Evolutionary conservation across 257 asterid species (phyloP).

Genomic region (Asclepias syriaca): DNA sequence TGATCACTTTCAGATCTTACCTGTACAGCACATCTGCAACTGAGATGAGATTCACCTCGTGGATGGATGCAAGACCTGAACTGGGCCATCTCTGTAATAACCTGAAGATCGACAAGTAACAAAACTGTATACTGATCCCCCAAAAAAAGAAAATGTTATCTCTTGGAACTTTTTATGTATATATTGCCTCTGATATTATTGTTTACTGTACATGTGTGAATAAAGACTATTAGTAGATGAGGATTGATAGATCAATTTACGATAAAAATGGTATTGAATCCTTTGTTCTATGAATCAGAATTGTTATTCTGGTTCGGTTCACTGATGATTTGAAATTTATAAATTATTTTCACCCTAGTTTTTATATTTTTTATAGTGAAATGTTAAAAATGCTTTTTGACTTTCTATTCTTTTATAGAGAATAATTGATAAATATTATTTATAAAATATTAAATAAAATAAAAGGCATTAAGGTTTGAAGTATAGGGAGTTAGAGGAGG

Average conservation of each 20-base stretch:
- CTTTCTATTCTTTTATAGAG: too few relatives aligned
- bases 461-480: too few relatives aligned
- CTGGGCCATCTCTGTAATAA: constrained; percentile 89
- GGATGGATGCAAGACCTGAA: constrained; percentile 97
- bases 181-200: background rate
- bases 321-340: background rate
- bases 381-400: too few relatives aligned
- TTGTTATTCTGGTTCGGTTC: background rate
- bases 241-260: background rate
- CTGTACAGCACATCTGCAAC: constrained; percentile 61
- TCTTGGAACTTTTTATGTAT: background rate
- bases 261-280: background rate
- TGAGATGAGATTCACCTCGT: constrained; percentile 52
- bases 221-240: background rate
- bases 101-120: constrained; percentile 60
- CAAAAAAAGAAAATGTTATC: background rate
- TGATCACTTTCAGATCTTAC: constrained; percentile 86
- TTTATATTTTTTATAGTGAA: too few relatives aligned
- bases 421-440: too few relatives aligned
- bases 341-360: background rate
- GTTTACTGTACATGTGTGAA: background rate
- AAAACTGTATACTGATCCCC: too few relatives aligned
- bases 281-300: background rate
- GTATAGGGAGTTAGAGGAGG: constrained; percentile 46
- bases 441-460: too few relatives aligned